Conservation (phyloP, 2,329 filamentous ascomycete genomes). For the Triangularia setosa region DNA sequence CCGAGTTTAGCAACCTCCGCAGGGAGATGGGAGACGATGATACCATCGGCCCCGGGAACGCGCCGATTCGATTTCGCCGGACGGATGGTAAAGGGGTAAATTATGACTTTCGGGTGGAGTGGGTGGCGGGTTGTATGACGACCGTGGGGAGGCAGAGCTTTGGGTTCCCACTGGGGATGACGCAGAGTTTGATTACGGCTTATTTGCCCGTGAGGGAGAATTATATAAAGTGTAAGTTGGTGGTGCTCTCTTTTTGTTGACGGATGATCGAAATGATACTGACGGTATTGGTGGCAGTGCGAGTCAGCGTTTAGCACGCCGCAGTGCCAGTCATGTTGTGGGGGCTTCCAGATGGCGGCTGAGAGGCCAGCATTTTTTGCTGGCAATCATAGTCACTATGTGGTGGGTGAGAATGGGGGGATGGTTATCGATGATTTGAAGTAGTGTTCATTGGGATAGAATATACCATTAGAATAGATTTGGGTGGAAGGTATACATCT, state of each 20-base stretch:
- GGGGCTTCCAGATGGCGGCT: not conserved
- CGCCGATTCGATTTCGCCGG: not conserved
- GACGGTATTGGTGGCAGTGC: not conserved
- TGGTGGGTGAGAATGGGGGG: not conserved
- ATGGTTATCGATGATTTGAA: constrained; percentile 3
- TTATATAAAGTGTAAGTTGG: constrained; percentile 13
- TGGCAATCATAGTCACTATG: constrained; percentile 7
- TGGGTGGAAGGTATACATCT: too few species aligned
- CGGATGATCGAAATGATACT: not conserved
- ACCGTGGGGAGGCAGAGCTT: constrained; percentile 10
- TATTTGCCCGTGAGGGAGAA: constrained; percentile 11
- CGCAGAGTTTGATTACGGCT: constrained; percentile 4
- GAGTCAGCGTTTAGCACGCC: not conserved
- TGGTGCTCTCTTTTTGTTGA: not conserved
- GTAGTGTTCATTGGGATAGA: not conserved
- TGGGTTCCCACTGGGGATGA: constrained; percentile 7
- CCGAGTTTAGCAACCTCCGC: constrained; percentile 3
- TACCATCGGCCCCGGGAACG: constrained; percentile 6
- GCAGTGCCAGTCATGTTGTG: constrained; percentile 1
- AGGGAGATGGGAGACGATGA: not conserved
- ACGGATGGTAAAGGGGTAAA: constrained; percentile 4
- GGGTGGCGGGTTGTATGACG: constrained; percentile 9
- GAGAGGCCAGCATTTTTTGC: not conserved
- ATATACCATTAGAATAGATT: too few species aligned
- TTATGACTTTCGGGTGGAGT: constrained; percentile 10